Evolutionary conservation across 2,329 filamentous ascomycete genomes (phyloP).

Genomic region (Verticillium tricorpus): DNA sequence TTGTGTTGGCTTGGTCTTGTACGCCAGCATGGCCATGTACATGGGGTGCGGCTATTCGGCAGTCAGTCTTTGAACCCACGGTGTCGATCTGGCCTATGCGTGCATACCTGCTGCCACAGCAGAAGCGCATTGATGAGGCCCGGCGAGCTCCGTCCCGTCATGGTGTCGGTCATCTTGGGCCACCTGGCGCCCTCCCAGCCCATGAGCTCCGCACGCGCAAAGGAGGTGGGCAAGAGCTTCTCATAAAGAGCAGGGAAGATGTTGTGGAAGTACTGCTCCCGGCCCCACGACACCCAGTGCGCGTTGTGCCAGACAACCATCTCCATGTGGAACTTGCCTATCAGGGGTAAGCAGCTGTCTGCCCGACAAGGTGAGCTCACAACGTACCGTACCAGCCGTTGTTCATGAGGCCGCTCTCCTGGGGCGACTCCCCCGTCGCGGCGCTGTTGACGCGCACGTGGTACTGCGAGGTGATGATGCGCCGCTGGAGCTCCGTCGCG

Average conservation of each 20-base stretch:
- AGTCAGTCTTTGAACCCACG: neutral
- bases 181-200: conserved; percentile 27
- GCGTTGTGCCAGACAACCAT: conserved; percentile 38
- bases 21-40: conserved; percentile 51
- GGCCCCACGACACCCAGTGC: conserved; percentile 35
- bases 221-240: conserved; percentile 17
- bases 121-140: conserved; percentile 57
- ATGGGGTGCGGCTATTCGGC: conserved; percentile 43
- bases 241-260: conserved; percentile 25
- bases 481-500: conserved; percentile 37
- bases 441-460: conserved; percentile 37
- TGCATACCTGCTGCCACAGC: conserved; percentile 51
- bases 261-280: conserved; percentile 27
- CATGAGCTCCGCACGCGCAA: conserved; percentile 20
- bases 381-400: conserved; percentile 39
- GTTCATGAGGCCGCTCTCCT: conserved; percentile 34
- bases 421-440: conserved; percentile 28
- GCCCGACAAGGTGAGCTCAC: conserved; percentile 7
- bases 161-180: conserved; percentile 51
- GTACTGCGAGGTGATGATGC: conserved; percentile 38
- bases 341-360: conserved; percentile 21
- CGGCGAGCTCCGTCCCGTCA: conserved; percentile 22
- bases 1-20: conserved; percentile 16
- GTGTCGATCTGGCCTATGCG: neutral
- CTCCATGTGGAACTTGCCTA: conserved; percentile 37